A percentile compares a stretch with the other conserved stretches of the same genome.
phyloP scores from a whole-genome alignment of 78 protist species.

The Cavenderia fasciculata region DNA sequence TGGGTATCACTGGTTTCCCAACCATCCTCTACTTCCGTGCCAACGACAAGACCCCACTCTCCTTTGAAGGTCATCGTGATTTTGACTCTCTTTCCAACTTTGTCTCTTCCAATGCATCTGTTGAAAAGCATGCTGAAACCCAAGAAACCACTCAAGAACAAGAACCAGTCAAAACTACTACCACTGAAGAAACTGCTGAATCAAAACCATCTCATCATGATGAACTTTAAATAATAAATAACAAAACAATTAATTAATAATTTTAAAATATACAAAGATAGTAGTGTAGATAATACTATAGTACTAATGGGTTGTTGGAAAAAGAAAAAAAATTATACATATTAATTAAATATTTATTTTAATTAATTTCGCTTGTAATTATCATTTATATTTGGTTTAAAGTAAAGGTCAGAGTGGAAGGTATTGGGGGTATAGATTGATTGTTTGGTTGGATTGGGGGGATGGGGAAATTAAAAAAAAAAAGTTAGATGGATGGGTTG shows the following conservation, averaged over 20 bases:
- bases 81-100: slow-evolving; percentile 19
- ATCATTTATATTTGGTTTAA: no score
- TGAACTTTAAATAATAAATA: slow-evolving; percentile 20
- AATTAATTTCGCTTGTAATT: no score
- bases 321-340: no score
- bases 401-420: no score
- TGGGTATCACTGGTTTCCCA: slow-evolving; percentile 88
- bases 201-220: background rate
- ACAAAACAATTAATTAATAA: background rate
- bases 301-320: no score
- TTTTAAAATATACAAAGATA: no score
- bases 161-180: background rate
- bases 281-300: no score
- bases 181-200: background rate
- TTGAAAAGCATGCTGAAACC: background rate
- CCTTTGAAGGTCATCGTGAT: slow-evolving; percentile 48
- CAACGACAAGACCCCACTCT: slow-evolving; percentile 68
- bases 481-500: no score
- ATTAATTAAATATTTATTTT: no score
- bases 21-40: slow-evolving; percentile 87
- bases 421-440: no score
- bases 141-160: background rate
- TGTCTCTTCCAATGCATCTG: slow-evolving; percentile 13
- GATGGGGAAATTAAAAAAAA: no score
- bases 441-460: no score